Evolutionary conservation across 2,329 filamentous ascomycete species (phyloP).

Genomic region (Epichloe hybrida): DNA sequence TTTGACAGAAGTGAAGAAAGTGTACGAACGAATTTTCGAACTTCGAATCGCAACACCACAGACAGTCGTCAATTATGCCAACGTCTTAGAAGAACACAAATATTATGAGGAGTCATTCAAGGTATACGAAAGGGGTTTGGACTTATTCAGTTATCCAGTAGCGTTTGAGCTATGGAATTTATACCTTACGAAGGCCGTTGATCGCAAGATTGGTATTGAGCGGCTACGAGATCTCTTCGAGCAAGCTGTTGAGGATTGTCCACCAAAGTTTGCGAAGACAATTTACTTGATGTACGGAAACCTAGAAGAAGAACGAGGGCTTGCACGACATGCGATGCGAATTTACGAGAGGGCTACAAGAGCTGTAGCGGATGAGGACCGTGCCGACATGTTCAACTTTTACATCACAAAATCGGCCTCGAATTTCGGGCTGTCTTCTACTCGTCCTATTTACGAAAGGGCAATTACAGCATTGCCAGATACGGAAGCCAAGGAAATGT

Average conservation of each 20-base stretch:
- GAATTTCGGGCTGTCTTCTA: constrained; percentile 93
- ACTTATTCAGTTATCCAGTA: constrained; percentile 97
- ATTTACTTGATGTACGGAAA: constrained; percentile 98
- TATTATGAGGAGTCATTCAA: constrained; percentile 99
- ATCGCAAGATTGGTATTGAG: constrained; percentile 92
- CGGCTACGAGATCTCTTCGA: constrained; percentile 90
- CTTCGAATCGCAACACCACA: constrained; percentile 95
- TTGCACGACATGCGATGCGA: constrained; percentile 93
- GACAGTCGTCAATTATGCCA: constrained; percentile 97
- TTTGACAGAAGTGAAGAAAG: constrained; percentile 79
- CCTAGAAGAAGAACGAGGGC: constrained; percentile 85
- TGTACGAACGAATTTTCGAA: constrained; percentile 97
- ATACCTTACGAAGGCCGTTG: constrained; percentile 92
- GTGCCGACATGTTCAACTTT: constrained; percentile 96
- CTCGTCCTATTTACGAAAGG: constrained; percentile 87
- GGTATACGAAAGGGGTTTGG: constrained; percentile 86
- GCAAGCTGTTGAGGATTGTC: constrained; percentile 88
- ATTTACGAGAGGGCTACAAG: constrained; percentile 96
- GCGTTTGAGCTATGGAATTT: constrained; percentile 98
- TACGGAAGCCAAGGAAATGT: constrained; percentile 90
- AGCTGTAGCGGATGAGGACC: constrained; percentile 86
- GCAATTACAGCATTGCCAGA: constrained; percentile 91
- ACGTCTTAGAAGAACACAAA: constrained; percentile 81
- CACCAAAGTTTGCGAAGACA: constrained; percentile 89
- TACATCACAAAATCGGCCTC: constrained; percentile 98